A percentile compares a stretch with the other conserved stretches of the same genome.
phyloP scores from a whole-genome alignment of 108 stramenopile genomes.

The Mediolabrus comicus region DNA sequence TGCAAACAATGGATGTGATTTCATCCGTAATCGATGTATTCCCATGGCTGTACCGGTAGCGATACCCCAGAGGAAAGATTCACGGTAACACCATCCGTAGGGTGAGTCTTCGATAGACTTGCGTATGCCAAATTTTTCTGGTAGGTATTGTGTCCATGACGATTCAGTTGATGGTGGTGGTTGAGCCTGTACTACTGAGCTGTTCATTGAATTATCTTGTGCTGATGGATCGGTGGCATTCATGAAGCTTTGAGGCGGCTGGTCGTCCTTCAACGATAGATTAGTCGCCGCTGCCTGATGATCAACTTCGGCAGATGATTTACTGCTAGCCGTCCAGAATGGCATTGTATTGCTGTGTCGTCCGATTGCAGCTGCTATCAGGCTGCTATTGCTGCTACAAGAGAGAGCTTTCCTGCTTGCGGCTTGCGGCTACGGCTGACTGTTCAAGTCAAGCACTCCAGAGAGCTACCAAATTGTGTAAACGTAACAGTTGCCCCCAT shows the following conservation, averaged over 20 bases:
- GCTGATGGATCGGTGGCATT: not conserved
- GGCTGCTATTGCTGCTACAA: not conserved
- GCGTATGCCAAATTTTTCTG: constrained; percentile 78
- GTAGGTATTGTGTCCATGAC: constrained; percentile 69
- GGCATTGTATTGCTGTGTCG: too few relatives aligned
- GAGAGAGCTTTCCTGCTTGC: not conserved
- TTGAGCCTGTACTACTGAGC: too few relatives aligned
- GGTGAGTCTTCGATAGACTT: constrained; percentile 63
- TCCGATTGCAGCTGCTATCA: too few relatives aligned
- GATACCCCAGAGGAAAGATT: constrained; percentile 80
- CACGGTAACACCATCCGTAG: constrained; percentile 83
- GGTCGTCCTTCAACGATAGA: too few relatives aligned
- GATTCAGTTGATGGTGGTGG: constrained; percentile 18
- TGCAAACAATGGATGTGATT: constrained; percentile 50
- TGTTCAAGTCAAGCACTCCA: too few relatives aligned
- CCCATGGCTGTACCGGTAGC: constrained; percentile 84
- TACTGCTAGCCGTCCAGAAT: not conserved
- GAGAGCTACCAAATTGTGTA: too few relatives aligned
- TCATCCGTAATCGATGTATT: constrained; percentile 80
- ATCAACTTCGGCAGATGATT: not conserved
- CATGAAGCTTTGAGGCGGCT: too few relatives aligned
- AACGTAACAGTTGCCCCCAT: too few relatives aligned
- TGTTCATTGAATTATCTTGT: not conserved
- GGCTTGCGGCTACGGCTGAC: not conserved
- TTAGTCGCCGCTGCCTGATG: not conserved